Conservation (phyloP, 306 rosid genomes). For the Pyrus betulifolia region DNA sequence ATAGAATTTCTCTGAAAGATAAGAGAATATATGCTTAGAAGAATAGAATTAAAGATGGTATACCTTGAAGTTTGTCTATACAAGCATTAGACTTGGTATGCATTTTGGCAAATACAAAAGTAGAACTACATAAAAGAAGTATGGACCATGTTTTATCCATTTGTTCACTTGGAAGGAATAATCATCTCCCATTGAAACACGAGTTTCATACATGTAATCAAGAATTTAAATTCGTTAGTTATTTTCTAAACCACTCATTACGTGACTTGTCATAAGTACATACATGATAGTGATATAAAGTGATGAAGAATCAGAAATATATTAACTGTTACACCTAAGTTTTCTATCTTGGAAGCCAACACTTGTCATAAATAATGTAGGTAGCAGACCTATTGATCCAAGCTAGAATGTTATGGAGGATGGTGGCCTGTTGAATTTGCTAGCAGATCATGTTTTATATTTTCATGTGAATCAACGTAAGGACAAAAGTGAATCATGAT, state of each 20-base stretch:
- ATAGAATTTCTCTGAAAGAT: rapidly evolving
- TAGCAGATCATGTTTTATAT: background rate
- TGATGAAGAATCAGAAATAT: no score
- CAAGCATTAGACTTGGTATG: background rate
- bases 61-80: background rate
- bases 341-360: background rate
- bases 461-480: background rate
- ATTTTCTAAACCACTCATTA: no score
- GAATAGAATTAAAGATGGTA: background rate
- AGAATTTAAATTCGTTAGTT: no score
- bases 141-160: slow-evolving; percentile 15
- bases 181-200: background rate
- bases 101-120: background rate
- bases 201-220: no score
- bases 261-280: no score
- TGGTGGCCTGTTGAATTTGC: background rate
- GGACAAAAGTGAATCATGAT: background rate
- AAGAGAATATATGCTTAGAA: background rate
- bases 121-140: background rate
- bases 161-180: background rate
- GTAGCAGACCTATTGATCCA: background rate
- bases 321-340: no score
- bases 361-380: background rate
- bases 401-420: background rate
- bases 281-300: no score